These are phyloP conservation scores for Spizellomyces punctatus DNA, from an alignment of 192 early-diverging fungal species.

Conservation along the genomic window DNA sequence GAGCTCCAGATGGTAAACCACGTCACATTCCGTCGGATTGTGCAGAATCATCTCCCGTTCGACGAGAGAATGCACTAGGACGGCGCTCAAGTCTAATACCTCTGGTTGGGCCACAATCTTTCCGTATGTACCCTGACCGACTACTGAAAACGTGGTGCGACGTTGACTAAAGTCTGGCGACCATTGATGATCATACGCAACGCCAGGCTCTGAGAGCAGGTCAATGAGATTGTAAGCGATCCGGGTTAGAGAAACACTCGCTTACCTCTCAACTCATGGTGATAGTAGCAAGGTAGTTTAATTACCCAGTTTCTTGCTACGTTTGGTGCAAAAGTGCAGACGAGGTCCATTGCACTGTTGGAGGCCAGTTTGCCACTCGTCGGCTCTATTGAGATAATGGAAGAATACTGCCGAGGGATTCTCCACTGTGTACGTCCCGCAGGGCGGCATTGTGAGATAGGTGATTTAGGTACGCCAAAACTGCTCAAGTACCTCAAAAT, in stretches of 20 bases:
- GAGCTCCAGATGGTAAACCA: constrained; percentile 45
- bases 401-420: constrained; percentile 50
- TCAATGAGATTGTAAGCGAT: not conserved
- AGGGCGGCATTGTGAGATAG: too few relatives aligned
- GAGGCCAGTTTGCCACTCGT: constrained; percentile 35
- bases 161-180: constrained; percentile 29
- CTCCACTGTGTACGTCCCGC: constrained; percentile 40
- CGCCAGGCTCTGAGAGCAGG: not conserved
- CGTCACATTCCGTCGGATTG: constrained; percentile 57
- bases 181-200: constrained; percentile 11
- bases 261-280: constrained; percentile 29
- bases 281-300: constrained; percentile 56
- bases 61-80: constrained; percentile 55
- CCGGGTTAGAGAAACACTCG: too few relatives aligned
- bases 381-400: constrained; percentile 50
- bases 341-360: constrained; percentile 38
- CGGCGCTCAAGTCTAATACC: constrained; percentile 45
- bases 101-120: constrained; percentile 32
- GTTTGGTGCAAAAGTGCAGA: constrained; percentile 50
- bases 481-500: constrained; percentile 43
- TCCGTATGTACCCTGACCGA: constrained; percentile 51
- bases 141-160: constrained; percentile 42
- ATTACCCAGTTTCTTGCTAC: constrained; percentile 44
- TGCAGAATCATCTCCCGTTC: constrained; percentile 49
- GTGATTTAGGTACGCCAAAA: not conserved